Conservation (phyloP, 2,329 filamentous ascomycete species). For the Alternaria atra region DNA sequence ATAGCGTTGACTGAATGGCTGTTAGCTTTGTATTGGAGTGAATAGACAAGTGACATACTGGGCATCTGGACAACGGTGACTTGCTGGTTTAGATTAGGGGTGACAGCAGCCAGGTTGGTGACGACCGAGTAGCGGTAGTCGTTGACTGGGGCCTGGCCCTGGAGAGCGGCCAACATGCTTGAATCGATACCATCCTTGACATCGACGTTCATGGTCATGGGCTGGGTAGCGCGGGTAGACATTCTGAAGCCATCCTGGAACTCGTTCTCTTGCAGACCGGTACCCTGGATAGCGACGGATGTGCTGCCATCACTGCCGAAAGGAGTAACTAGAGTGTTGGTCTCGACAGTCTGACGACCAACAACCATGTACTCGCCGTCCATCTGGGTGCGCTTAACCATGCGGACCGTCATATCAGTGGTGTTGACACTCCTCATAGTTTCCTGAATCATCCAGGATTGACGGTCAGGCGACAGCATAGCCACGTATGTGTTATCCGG, state of each 20-base stretch:
- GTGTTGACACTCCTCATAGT: conserved; percentile 49
- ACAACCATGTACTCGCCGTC: conserved; percentile 52
- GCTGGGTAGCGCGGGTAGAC: conserved; percentile 47
- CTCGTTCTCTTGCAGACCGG: conserved; percentile 51
- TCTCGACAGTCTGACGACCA: conserved; percentile 50
- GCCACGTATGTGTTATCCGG: conserved; percentile 49
- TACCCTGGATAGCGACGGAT: conserved; percentile 44
- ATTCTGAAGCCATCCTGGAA: conserved; percentile 51
- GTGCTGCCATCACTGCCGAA: conserved; percentile 41
- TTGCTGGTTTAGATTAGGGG: conserved; percentile 45
- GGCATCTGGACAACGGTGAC: conserved; percentile 51
- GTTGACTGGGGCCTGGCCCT: conserved; percentile 43
- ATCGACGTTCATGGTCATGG: conserved; percentile 48
- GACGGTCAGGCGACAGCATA: conserved; percentile 49
- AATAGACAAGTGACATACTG: conserved; percentile 29
- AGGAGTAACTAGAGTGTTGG: conserved; percentile 43
- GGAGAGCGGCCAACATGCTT: conserved; percentile 45
- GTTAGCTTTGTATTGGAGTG: conserved; percentile 17
- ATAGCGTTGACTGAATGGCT: conserved; percentile 42
- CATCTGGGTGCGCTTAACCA: conserved; percentile 47
- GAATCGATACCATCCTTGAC: conserved; percentile 47
- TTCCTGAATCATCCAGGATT: conserved; percentile 52
- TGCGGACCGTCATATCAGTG: conserved; percentile 49
- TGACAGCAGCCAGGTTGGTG: conserved; percentile 47
- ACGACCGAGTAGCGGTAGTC: conserved; percentile 49